Evolutionary conservation across 495 filamentous ascomycete species (phyloP).

Genomic region (Penicillium desertorum): DNA sequence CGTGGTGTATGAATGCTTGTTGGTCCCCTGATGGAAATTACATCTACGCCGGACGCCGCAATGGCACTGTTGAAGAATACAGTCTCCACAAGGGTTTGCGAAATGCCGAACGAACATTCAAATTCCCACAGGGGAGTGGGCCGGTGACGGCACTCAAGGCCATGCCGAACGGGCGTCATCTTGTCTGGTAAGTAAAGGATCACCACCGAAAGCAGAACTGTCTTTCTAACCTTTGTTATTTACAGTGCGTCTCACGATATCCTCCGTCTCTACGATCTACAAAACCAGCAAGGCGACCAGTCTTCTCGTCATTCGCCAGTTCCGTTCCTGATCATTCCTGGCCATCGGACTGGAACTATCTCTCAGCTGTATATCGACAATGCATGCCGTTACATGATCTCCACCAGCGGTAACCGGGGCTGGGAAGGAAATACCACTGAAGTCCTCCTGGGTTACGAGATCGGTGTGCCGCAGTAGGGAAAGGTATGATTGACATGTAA

Average conservation of each 20-base stretch:
- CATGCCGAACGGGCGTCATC: conserved; percentile 91
- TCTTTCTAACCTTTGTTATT: conserved; percentile 9
- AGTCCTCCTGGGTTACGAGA: conserved; percentile 92
- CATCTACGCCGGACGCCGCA: conserved; percentile 89
- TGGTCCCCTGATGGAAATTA: conserved; percentile 96
- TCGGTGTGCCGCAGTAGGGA: conserved; percentile 52
- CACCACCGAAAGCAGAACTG: neutral
- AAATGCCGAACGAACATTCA: conserved; percentile 76
- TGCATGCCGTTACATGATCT: conserved; percentile 86
- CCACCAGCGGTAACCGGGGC: conserved; percentile 83
- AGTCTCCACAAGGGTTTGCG: conserved; percentile 79
- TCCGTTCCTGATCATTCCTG: conserved; percentile 91
- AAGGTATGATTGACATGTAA: neutral
- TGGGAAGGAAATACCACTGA: conserved; percentile 96
- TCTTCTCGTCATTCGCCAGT: conserved; percentile 72
- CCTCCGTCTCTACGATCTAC: conserved; percentile 84
- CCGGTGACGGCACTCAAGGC: conserved; percentile 80
- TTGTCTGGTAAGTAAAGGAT: conserved; percentile 67
- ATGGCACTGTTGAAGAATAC: conserved; percentile 94
- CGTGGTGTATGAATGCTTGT: conserved; percentile 98
- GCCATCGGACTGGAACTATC: conserved; percentile 89
- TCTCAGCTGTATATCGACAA: conserved; percentile 81
- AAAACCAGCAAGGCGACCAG: conserved; percentile 61
- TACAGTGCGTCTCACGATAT: conserved; percentile 88
- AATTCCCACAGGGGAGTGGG: conserved; percentile 86